Evolutionary conservation across 2,329 filamentous ascomycete species (phyloP).

Genomic region (Penicillium hordei): DNA sequence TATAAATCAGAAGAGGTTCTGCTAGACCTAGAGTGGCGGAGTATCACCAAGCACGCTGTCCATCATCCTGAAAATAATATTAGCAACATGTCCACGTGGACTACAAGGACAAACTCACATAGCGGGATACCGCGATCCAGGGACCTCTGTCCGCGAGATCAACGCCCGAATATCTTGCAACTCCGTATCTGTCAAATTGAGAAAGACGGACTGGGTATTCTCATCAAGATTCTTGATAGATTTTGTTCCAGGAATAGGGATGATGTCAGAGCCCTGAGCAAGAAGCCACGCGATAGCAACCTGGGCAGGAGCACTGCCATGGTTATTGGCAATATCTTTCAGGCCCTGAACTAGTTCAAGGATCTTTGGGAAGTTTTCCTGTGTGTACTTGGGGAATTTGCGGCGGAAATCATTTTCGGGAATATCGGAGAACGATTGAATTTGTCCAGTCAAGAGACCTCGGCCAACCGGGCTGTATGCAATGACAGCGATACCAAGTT

Average conservation of each 20-base stretch:
- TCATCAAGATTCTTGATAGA: constrained; percentile 16
- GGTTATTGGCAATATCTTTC: constrained; percentile 50
- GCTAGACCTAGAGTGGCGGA: neutral
- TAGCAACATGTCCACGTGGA: neutral
- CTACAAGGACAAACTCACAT: neutral
- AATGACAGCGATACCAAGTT: constrained; percentile 48
- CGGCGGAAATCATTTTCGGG: constrained; percentile 49
- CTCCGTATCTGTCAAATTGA: constrained; percentile 15
- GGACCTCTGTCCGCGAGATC: constrained; percentile 1
- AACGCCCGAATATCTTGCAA: constrained; percentile 14
- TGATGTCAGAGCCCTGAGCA: constrained; percentile 49
- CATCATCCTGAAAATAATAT: constrained; percentile 4
- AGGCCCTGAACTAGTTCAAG: constrained; percentile 53
- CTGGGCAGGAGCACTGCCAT: constrained; percentile 57
- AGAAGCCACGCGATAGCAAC: constrained; percentile 64
- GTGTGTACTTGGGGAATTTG: constrained; percentile 49
- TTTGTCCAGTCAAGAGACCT: constrained; percentile 37
- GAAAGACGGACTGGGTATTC: constrained; percentile 4
- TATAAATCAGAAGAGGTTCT: neutral
- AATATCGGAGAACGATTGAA: constrained; percentile 49
- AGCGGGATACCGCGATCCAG: neutral
- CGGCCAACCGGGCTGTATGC: constrained; percentile 45
- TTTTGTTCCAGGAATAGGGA: constrained; percentile 32
- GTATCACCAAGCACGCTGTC: neutral
- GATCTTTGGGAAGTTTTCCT: constrained; percentile 57